Percentiles rank a stretch among this genome's conserved stretches.
These are phyloP conservation scores for Piromyces finnis DNA, from an alignment of 192 early-diverging fungal genomes.

Conservation along the genomic window DNA sequence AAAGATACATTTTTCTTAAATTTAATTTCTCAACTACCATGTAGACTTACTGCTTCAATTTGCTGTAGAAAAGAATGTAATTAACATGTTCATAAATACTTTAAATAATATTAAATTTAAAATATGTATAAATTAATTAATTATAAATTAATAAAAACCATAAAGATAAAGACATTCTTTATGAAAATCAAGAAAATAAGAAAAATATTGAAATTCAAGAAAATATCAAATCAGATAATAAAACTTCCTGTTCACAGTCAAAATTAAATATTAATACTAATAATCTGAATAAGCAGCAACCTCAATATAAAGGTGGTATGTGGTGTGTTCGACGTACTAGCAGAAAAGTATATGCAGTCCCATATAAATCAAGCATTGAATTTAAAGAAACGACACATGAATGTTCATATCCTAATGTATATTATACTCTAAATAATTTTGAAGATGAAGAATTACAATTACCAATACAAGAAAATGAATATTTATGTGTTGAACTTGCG, in stretches of 20 bases:
- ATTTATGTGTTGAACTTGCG: conserved; percentile 77
- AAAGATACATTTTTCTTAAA: conserved; percentile 84
- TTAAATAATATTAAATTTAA: not conserved
- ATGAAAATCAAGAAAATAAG: not conserved
- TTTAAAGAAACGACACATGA: conserved; percentile 71
- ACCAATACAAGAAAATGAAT: conserved; percentile 65
- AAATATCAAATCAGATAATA: not conserved
- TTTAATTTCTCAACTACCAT: conserved; percentile 76
- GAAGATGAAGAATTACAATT: conserved; percentile 78
- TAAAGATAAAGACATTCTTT: not conserved
- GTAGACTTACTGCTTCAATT: conserved; percentile 76
- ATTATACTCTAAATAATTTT: conserved; percentile 86
- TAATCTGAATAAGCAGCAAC: conserved; percentile 14
- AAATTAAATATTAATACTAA: conserved; percentile 2
- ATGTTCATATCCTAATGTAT: conserved; percentile 75
- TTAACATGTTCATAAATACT: conserved; percentile 3
- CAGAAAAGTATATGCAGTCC: conserved; percentile 68
- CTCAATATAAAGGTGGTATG: conserved; percentile 38
- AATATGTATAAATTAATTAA: no score
- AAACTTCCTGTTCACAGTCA: not conserved
- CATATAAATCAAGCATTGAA: conserved; percentile 83
- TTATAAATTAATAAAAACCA: no score
- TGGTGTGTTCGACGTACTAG: conserved; percentile 55
- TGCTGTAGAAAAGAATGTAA: conserved; percentile 26
- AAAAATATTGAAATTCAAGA: not conserved